Percentiles rank a stretch among this genome's conserved stretches.
phyloP scores from a whole-genome alignment of 495 filamentous ascomycete species.

The Staphylotrichum tortipilum region DNA sequence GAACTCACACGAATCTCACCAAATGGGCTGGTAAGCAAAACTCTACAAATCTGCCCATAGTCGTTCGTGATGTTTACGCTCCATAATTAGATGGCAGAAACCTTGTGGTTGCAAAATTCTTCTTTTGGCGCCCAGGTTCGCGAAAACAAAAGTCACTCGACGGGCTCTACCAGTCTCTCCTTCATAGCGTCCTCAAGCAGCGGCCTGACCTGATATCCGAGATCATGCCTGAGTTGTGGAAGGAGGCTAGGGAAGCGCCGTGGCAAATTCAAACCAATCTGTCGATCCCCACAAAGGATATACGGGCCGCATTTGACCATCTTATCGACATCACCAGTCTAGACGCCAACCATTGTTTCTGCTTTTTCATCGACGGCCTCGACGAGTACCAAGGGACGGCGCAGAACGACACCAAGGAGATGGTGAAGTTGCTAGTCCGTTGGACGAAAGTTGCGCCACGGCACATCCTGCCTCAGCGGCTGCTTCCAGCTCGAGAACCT shows the following conservation, averaged over 20 bases:
- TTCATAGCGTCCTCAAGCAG: neutral
- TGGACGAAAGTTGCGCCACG: constrained; percentile 6
- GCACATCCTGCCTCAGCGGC: constrained; percentile 18
- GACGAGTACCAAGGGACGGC: constrained; percentile 28
- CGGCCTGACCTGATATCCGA: neutral
- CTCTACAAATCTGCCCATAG: too few species aligned
- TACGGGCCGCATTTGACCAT: neutral
- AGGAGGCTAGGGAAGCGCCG: neutral
- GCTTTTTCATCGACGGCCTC: constrained; percentile 19
- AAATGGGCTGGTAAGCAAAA: constrained; percentile 6
- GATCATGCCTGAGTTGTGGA: neutral
- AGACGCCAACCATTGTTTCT: neutral
- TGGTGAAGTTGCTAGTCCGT: constrained; percentile 1
- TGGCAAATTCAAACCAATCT: neutral
- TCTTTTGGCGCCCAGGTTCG: neutral
- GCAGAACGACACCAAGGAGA: neutral
- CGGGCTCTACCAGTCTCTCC: neutral
- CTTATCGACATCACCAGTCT: neutral
- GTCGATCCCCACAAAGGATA: neutral
- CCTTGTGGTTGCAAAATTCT: neutral
- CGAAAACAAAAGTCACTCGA: neutral
- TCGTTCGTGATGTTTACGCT: too few species aligned
- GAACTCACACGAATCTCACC: neutral
- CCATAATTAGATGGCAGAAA: neutral
- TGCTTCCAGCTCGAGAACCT: too few species aligned